Conservation (phyloP, 768 basidiomycete species). For the Crucibulum laeve region DNA sequence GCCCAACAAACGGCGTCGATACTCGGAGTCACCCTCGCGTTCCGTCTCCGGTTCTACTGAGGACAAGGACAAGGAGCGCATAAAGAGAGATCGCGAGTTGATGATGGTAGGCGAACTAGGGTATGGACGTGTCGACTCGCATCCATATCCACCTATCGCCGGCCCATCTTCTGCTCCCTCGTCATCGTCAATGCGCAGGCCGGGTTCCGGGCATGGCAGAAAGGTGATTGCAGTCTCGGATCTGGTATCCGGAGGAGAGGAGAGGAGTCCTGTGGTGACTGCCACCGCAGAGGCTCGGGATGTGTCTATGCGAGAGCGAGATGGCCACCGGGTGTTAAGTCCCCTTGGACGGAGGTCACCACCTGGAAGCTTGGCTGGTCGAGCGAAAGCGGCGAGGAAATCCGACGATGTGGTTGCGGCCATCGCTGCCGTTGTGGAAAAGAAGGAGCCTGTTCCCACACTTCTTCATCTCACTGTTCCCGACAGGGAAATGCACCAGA, state of each 20-base stretch:
- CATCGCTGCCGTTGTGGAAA: conserved; percentile 5
- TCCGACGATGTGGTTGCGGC: conserved; percentile 25
- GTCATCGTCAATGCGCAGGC: conserved; percentile 13
- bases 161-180: conserved; percentile 15
- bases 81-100: conserved; percentile 25
- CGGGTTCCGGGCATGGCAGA: conserved; percentile 21
- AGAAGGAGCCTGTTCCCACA: conserved; percentile 1
- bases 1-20: conserved; percentile 39
- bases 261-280: not conserved
- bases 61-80: conserved; percentile 20
- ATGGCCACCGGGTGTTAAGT: conserved; percentile 21
- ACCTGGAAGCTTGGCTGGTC: conserved; percentile 42
- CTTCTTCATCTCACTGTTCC: no score
- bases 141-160: conserved; percentile 16
- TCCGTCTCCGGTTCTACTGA: conserved; percentile 14
- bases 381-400: conserved; percentile 42
- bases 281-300: not conserved
- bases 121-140: conserved; percentile 23
- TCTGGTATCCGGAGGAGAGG: conserved; percentile 5
- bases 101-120: conserved; percentile 27
- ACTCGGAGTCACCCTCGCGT: conserved; percentile 31
- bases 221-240: conserved; percentile 22
- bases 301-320: conserved; percentile 7
- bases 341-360: conserved; percentile 37
- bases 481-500: no score